Evolutionary conservation across 257 asterid species (phyloP), one percentile per base, ranked within the genome.

Genomic region (Fraxinus anomala): DNA sequence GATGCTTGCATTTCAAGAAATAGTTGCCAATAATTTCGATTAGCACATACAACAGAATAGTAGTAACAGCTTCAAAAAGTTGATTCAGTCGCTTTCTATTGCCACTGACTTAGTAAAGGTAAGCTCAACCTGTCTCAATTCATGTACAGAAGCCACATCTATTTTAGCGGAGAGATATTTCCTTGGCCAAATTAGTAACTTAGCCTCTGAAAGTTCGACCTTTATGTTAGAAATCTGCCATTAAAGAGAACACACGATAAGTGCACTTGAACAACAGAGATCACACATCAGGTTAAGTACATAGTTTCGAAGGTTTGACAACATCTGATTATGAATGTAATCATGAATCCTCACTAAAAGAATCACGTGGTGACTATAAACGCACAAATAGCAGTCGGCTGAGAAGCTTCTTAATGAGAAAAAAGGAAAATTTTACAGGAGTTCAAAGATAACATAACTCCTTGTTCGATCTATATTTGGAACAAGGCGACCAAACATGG

Each of bases 1-100:
- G 97, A 84, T 81, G 93, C 79, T 83, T 80, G 92, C 97, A 96
- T 92, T 77, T 83, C 81, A 63, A 78, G 54, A 47, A 80, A 77
- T 12, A 81, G 73, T 73, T 19, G 72, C 66, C 26, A 12, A n/a
- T 72, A 74, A 73, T 77, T 83, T 73, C 56, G 0, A 63, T 23
- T 63, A 61, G 33, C 33, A 23, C 68, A 61, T 61, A 61, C 1
- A 61, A 24, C 31, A 11, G 68, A 61, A 21, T 17, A 61, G 33
- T 56, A 61, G 6, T 12, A 26, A 0, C 66, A 56, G 66, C 66
- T 56, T 56, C 9, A 56, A n/a, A 56, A 5, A 26, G 33, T 63
- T 26, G n/a, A 63, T 49, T 16, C 70, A 6, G 11, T 69, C 28
- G 23, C 17, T 17, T 72, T 28, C 39, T 73, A 42, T 17, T 68